Evolutionary conservation across 75 land plant genomes (phyloP).

Genomic region (Selaginella moellendorffii): DNA sequence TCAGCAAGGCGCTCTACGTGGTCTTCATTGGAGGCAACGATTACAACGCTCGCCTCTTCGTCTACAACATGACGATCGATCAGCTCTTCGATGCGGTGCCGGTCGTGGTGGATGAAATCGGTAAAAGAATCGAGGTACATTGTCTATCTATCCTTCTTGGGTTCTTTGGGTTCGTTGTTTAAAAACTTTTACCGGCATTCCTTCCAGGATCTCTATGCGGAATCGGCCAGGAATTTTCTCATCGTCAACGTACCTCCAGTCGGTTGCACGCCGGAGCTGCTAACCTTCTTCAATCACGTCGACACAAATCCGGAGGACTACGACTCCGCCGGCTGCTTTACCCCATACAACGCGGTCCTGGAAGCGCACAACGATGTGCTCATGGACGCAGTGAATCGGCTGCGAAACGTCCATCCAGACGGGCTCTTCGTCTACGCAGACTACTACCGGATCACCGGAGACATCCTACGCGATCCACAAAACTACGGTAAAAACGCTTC

Average conservation of each 20-base stretch:
- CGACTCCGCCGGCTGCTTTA: constrained; percentile 13
- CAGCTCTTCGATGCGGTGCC: constrained; percentile 8
- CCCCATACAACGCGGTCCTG: constrained; percentile 7
- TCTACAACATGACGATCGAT: constrained; percentile 10
- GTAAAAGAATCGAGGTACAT: constrained; percentile 10
- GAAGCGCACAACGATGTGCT: constrained; percentile 11
- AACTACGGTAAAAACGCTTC: constrained; percentile 5
- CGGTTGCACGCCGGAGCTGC: constrained; percentile 12
- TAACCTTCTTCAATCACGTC: background rate
- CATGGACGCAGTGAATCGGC: background rate
- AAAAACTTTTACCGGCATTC: background rate
- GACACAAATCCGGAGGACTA: background rate
- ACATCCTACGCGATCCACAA: constrained; percentile 8
- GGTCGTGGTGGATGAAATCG: background rate
- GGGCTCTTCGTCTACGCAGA: constrained; percentile 17
- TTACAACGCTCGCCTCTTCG: constrained; percentile 10
- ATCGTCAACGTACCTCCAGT: constrained; percentile 16
- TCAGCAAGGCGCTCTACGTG: constrained; percentile 12
- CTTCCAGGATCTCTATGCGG: background rate
- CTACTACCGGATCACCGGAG: constrained; percentile 10
- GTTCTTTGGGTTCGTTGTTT: constrained; percentile 11
- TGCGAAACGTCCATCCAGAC: background rate
- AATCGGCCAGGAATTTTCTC: background rate
- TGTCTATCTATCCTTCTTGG: background rate
- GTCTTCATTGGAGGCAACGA: constrained; percentile 19